Evolutionary conservation across 768 basidiomycete genomes (phyloP), one percentile per base, ranked within the genome.

Genomic region (Hemileccinum impolitum): DNA sequence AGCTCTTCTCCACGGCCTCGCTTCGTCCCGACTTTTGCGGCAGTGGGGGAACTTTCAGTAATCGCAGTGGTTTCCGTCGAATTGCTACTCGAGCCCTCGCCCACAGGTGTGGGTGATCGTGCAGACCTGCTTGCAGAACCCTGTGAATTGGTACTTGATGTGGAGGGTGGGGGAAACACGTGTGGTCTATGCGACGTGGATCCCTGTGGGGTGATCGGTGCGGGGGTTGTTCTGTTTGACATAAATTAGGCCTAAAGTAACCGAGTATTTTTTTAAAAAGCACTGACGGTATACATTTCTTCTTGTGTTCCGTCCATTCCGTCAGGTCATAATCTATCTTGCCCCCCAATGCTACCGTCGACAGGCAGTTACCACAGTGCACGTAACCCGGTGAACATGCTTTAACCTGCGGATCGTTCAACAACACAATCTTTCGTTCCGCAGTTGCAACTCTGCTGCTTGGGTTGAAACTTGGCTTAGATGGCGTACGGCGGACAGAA

Each of bases 251-350:
- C 18, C 32, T 9, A 25, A 2, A 23, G 28, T 31, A 21, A 18
- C 13, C 18, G 18, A 17, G 8, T 14, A 43, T n/a, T n/a, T n/a
- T n/a, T n/a, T n/a, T n/a, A 21, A 6, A 32, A 38, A 3, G 10
- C 38, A 67, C 70, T 54, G 30, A 73, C 74, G 56, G 62, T 43
- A 67, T 62, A 65, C 85, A 86, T 9, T 52, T 62, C 10, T 57
- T 50, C 62, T 87, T 87, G 58, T 89, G 86, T 36, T 74, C 74
- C 38, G 77, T 72, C 86, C 86, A 89, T 43, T 65, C 74, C 13
- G 74, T 70, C 41, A 85, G 62, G 52, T 81, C 78, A 53, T 81
- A 87, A 18, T 85, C 80, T n/a, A 69, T 67, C 25, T 75, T 74
- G 3, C 77, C 75, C 21, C 70, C 72, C 42, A 82, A 62, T 11